These are phyloP conservation scores for Myrica gale DNA, from an alignment of 306 rosid genomes.

Conservation along the genomic window DNA sequence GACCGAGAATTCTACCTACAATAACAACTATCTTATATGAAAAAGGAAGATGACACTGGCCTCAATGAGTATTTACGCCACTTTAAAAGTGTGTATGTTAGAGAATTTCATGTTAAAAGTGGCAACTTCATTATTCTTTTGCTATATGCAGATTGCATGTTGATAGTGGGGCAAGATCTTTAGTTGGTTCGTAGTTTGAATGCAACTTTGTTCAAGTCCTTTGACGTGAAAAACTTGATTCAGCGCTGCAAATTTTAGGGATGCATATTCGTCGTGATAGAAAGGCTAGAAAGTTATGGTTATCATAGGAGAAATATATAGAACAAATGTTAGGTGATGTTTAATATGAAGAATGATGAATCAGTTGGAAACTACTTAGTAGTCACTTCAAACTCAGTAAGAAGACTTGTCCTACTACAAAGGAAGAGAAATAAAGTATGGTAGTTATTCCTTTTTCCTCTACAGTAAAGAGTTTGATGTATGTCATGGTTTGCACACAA, in stretches of 20 bases:
- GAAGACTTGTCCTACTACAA: not conserved
- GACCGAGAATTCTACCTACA: not conserved
- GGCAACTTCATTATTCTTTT: not conserved
- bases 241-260: not conserved
- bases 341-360: not conserved
- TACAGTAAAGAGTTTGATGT: not conserved
- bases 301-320: not conserved
- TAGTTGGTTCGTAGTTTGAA: not conserved
- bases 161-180: not conserved
- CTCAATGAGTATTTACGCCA: not conserved
- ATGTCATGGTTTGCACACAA: not conserved
- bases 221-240: not conserved
- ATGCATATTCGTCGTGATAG: not conserved
- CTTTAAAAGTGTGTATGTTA: not conserved
- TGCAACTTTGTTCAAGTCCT: not conserved
- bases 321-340: too few relatives aligned
- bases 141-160: not conserved
- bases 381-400: not conserved
- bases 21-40: too few relatives aligned
- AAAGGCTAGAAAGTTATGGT: not conserved
- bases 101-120: not conserved
- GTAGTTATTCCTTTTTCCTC: not conserved
- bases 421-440: not conserved
- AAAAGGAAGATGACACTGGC: too few relatives aligned
- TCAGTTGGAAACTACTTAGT: not conserved